phyloP scores from a whole-genome alignment of 1,139 yeast genomes.

The Waltiozyma sp. region DNA sequence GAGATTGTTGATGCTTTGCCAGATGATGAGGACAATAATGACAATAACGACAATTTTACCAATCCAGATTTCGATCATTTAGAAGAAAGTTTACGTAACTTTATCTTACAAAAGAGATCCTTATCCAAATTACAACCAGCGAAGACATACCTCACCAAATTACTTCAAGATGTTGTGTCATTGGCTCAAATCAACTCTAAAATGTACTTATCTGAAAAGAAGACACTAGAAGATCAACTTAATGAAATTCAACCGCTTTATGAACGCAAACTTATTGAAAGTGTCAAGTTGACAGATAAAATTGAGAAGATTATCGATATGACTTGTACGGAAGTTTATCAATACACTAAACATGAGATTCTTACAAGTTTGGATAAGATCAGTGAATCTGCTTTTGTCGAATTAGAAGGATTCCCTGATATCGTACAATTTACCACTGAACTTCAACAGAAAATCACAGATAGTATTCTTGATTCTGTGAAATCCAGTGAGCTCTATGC shows the following conservation, averaged over 20 bases:
- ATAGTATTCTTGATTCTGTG: constrained; percentile 55
- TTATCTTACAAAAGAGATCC: constrained; percentile 81
- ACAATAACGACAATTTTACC: constrained; percentile 13
- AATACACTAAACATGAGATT: constrained; percentile 46
- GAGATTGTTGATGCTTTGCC: constrained; percentile 28
- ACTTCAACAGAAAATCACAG: constrained; percentile 60
- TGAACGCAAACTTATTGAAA: constrained; percentile 40
- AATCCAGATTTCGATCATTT: constrained; percentile 68
- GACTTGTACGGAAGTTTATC: constrained; percentile 48
- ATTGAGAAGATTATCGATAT: constrained; percentile 56
- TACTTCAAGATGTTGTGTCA: constrained; percentile 52
- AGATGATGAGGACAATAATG: constrained; percentile 27
- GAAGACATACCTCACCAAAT: constrained; percentile 64
- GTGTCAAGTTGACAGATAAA: constrained; percentile 44
- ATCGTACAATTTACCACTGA: constrained; percentile 60
- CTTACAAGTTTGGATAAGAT: constrained; percentile 41
- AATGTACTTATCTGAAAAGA: constrained; percentile 39
- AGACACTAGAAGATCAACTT: constrained; percentile 36
- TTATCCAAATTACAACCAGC: constrained; percentile 88
- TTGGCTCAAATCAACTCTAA: constrained; percentile 53
- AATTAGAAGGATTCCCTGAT: constrained; percentile 52
- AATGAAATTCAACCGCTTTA: constrained; percentile 53
- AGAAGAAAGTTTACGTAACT: constrained; percentile 76
- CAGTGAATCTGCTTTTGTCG: constrained; percentile 46
- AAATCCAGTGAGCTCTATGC: constrained; percentile 58